phyloP scores from a whole-genome alignment of 371 early-diverging fungal genomes.

The Rhizopus delemar region DNA sequence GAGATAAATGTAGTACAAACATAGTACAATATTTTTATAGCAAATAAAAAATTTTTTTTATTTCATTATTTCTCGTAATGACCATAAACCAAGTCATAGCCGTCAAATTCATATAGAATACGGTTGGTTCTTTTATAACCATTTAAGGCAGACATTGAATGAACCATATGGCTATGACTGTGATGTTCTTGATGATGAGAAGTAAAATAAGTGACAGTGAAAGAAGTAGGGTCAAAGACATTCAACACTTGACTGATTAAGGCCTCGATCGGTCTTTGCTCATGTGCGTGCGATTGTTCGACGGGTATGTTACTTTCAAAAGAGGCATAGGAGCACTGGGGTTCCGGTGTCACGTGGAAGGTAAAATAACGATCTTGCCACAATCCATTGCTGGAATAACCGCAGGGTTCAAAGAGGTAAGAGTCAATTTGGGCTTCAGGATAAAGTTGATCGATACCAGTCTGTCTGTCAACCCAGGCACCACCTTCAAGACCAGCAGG shows the following conservation, averaged over 20 bases:
- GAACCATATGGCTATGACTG: conserved; percentile 40
- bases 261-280: conserved; percentile 47
- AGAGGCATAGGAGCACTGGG: conserved; percentile 93
- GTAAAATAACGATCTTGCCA: conserved; percentile 82
- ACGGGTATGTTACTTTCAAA: conserved; percentile 92
- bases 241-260: conserved; percentile 75
- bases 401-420: conserved; percentile 90
- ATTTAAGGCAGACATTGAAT: conserved; percentile 42
- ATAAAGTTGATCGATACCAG: conserved; percentile 78
- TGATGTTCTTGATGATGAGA: conserved; percentile 52
- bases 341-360: conserved; percentile 99
- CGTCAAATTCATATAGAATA: conserved; percentile 79
- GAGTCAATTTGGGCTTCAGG: conserved; percentile 78
- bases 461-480: conserved; percentile 63
- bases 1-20: conserved; percentile 2
- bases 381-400: conserved; percentile 91
- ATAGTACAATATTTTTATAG: background rate
- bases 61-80: conserved; percentile 49
- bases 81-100: conserved; percentile 73
- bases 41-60: conserved; percentile 1
- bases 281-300: conserved; percentile 31
- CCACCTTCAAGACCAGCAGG: conserved; percentile 61
- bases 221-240: conserved; percentile 79
- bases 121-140: conserved; percentile 68
- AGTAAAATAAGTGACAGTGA: conserved; percentile 84